Evolutionary conservation across 2,329 filamentous ascomycete genomes (phyloP), one percentile per base, ranked within the genome.

Genomic region (Dactylellina cionopaga): DNA sequence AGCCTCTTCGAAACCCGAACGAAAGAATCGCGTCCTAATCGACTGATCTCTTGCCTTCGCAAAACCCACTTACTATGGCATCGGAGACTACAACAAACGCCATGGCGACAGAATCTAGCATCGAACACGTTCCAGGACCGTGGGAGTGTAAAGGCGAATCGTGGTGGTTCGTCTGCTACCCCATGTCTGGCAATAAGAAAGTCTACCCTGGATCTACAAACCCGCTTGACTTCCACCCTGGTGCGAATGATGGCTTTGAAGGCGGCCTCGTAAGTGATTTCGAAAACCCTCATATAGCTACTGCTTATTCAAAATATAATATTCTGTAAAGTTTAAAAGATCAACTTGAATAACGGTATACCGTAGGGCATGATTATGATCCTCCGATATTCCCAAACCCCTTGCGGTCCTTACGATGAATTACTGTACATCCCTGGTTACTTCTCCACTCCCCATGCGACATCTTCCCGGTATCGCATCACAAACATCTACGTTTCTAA

Each of bases 401-500:
- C 84, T 0, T 84, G 84, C 2, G 85, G 85, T 0, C 80, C 84
- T 0, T 86, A 87, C 65, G 85, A 86, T 74, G 85, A 86, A 77
- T 76, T 86, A 60, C 78, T 84, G 24, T 75, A 86, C 27, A 77
- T 81, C 1, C 84, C 85, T 0, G 84, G 85, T 0, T 79, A 76
- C 33, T 85, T 83, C 68, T 79, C 80, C 11, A 83, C 83, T 72
- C 78, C 79, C 9, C 78, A 81, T 19, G 81, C 80, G 19, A 59
- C 69, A 9, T 52, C 54, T 11, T 74, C 77, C 58, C 82, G 81
- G 51, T 76, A 79, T 5, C 80, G 83, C 31, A 82, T 85, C 74
- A 84, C 84, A n/a, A 81, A 84, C 19, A 84, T 86, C 9, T 86
- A 86, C 75, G 85, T 86, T 11, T 85, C 84, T 17, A 82, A 84